Percentiles rank a stretch among this genome's conserved stretches.
phyloP scores from a whole-genome alignment of 148 eudicot genomes.

The Heliosperma pusillum region DNA sequence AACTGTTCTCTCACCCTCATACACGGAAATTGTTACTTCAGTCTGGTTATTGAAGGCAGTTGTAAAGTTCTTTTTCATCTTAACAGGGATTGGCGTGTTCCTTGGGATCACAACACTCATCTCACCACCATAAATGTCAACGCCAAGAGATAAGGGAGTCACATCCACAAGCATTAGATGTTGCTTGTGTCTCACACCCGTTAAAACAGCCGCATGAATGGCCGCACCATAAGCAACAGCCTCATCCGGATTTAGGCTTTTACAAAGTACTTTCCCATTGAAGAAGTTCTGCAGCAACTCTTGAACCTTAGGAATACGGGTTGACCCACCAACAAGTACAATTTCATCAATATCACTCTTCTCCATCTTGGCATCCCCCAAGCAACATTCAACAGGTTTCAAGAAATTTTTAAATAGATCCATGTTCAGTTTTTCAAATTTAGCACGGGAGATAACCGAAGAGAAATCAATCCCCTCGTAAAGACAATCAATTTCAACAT shows the following conservation, averaged over 20 bases:
- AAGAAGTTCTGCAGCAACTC: constrained; percentile 11
- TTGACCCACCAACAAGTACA: constrained; percentile 24
- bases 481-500: constrained; percentile 14
- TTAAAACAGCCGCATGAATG: not conserved
- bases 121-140: not conserved
- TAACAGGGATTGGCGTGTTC: constrained; percentile 2
- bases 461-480: constrained; percentile 10
- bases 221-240: constrained; percentile 30
- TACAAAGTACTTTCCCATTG: constrained; percentile 6
- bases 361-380: constrained; percentile 1
- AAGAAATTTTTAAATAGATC: constrained; percentile 14
- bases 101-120: not conserved
- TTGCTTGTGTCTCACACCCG: not conserved
- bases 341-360: constrained; percentile 7
- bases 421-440: constrained; percentile 19
- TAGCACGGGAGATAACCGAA: not conserved
- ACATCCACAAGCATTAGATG: constrained; percentile 2
- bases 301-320: constrained; percentile 21
- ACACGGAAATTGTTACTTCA: not conserved
- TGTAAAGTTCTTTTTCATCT: not conserved
- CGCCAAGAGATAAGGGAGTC: constrained; percentile 13
- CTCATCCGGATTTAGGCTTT: constrained; percentile 16
- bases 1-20: constrained; percentile 2
- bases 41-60: not conserved
- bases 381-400: constrained; percentile 1